Evolutionary conservation across 2,329 filamentous ascomycete species (phyloP).

Genomic region (Neonectria coccinea): DNA sequence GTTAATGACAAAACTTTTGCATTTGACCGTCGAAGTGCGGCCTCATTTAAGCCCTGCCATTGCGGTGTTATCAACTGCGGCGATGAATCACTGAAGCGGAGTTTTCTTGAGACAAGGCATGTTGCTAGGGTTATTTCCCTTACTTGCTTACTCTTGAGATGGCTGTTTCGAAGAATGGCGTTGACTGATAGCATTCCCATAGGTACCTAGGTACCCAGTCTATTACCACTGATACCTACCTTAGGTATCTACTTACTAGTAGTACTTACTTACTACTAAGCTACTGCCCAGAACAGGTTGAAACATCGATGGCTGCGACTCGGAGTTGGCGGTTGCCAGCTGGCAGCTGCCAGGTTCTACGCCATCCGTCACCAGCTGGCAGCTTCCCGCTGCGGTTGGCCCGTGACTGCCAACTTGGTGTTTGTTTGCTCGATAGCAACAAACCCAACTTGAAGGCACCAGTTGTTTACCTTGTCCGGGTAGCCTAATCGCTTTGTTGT

Average conservation of each 20-base stretch:
- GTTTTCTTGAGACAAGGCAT: background rate
- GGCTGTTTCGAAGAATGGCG: too few species aligned
- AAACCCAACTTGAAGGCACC: background rate
- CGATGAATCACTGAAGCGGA: background rate
- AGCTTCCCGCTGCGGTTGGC: constrained; percentile 16
- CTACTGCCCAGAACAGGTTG: background rate
- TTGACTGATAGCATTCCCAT: background rate
- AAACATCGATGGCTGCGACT: background rate
- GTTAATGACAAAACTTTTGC: constrained; percentile 39
- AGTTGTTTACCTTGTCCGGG: background rate
- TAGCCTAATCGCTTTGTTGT: background rate
- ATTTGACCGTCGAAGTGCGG: constrained; percentile 11
- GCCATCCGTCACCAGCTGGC: background rate
- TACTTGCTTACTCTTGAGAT: background rate
- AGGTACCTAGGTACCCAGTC: too few species aligned
- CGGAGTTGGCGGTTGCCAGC: constrained; percentile 1
- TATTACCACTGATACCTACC: too few species aligned
- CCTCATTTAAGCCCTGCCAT: constrained; percentile 3
- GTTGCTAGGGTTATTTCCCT: too few species aligned
- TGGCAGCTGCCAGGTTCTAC: constrained; percentile 14
- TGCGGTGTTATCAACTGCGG: background rate
- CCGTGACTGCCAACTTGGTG: constrained; percentile 1
- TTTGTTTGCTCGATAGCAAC: background rate
- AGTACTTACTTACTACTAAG: too few species aligned
- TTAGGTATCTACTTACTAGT: too few species aligned